A percentile compares a stretch with the other conserved stretches of the same genome.
Conservation (phyloP, 257 asterid genomes). For the Solanum rostratum region DNA sequence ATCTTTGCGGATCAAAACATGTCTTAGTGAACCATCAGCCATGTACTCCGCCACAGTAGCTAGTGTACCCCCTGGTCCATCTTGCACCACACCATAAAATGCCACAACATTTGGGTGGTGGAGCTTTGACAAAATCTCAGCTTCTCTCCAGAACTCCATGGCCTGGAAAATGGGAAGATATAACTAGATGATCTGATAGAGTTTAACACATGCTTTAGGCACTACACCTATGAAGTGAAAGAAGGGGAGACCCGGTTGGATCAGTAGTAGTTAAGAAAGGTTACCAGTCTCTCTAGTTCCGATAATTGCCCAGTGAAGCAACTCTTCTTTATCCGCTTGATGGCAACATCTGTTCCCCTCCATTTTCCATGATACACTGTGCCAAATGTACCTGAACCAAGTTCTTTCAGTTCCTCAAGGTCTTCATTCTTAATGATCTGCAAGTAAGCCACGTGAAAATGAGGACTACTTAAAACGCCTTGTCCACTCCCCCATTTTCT, state of each 20-base stretch:
- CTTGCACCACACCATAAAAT: constrained; percentile 67
- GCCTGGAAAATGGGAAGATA: constrained; percentile 25
- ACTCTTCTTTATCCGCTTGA: constrained; percentile 72
- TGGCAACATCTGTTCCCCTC: constrained; percentile 84
- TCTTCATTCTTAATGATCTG: constrained; percentile 43
- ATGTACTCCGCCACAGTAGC: constrained; percentile 65
- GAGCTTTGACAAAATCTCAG: constrained; percentile 65
- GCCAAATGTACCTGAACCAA: constrained; percentile 59
- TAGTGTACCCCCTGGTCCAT: constrained; percentile 65
- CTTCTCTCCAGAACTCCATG: constrained; percentile 65
- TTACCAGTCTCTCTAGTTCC: constrained; percentile 81
- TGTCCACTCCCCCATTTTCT: background rate
- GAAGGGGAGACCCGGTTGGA: background rate
- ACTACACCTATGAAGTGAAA: background rate
- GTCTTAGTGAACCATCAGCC: constrained; percentile 67
- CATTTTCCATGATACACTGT: constrained; percentile 58
- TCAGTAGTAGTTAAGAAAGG: background rate
- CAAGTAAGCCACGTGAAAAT: background rate
- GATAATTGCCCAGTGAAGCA: constrained; percentile 77
- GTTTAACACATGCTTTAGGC: background rate
- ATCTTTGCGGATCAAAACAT: constrained; percentile 57
- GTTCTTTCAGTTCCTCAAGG: constrained; percentile 49
- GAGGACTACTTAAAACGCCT: background rate
- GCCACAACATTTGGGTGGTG: constrained; percentile 81
- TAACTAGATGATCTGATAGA: background rate